Base-by-base conservation (phyloP, 2,329 filamentous ascomycete genomes). In the Claviceps humidiphila region DNA sequence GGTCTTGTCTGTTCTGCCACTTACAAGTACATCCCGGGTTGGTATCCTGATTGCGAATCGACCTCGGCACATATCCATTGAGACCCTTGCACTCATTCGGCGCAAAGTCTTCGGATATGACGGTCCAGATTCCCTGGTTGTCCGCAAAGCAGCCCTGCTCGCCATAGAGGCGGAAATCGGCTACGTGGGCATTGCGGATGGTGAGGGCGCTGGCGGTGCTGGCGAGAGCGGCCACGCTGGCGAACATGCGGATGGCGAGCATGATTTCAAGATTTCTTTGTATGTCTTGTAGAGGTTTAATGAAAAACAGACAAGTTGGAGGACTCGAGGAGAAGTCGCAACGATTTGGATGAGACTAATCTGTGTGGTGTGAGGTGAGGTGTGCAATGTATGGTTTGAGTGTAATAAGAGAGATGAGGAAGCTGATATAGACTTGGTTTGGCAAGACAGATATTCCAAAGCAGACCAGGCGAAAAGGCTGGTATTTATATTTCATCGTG, bases 111-210 rank as follows among this genome's bases (percentile, higher is more conserved):
- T 54, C 53, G 20, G 61, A 54, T 17, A 61, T 59, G 39, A 63
- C 56, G 11, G 60, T 62, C 58, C 58, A 63, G 30, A 63, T 49
- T 24, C 61, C 61, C 17, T 57, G 26, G 50, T 62, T 62, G 24
- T 53, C 24, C 1, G 47, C n/a, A 17, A 20, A 51, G 55, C 60
- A 63, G 42, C 53, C 57, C 11, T 50, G 39, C 1, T 45, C 56
- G 14, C 58, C 53, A 34, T 52, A 63, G 39, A 60, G 44, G 16
- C 60, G 60, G 45, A 63, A 61, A 46, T 63, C 58, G 42, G 54
- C 55, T n/a, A 62, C 56, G 44, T 62, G 56, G n/a, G 54, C 54
- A 49, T 57, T 58, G 37, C 59, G 53, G 8, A 55, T 43, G 51
- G 58, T 44, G 43, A 56, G 48, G 11, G 57, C 55, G 40, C 47